These are phyloP conservation scores for Xanthoconium separans DNA, from an alignment of 1,284 basidiomycete species.

Conservation along the genomic window DNA sequence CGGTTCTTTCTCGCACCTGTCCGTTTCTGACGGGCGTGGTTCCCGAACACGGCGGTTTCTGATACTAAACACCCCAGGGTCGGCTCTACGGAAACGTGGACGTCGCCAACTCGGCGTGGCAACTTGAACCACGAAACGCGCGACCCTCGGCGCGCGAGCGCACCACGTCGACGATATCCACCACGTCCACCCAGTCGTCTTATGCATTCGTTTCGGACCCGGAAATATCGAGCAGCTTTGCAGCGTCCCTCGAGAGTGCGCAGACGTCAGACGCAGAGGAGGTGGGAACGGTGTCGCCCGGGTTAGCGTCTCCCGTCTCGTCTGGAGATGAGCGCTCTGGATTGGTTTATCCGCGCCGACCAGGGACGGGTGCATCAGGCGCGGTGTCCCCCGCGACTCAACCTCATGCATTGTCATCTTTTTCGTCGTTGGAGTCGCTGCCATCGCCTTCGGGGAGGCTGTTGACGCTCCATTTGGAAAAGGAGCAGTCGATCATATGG, in stretches of 20 bases:
- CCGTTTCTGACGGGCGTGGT: background rate
- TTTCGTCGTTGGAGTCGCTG: constrained; percentile 71
- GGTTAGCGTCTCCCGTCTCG: constrained; percentile 56
- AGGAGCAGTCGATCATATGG: constrained; percentile 76
- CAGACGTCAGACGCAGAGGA: constrained; percentile 71
- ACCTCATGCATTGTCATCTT: constrained; percentile 58
- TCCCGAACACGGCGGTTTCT: background rate
- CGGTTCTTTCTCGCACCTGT: background rate
- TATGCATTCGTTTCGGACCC: constrained; percentile 76
- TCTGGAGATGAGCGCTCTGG: constrained; percentile 51
- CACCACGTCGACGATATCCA: constrained; percentile 71
- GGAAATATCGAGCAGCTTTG: constrained; percentile 77
- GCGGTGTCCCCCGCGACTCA: constrained; percentile 56
- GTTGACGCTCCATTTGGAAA: constrained; percentile 73
- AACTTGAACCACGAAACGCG: constrained; percentile 64
- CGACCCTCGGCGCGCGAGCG: constrained; percentile 58
- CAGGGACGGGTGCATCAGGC: constrained; percentile 42
- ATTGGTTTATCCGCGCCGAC: constrained; percentile 32
- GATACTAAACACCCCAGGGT: constrained; percentile 45
- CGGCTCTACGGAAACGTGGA: constrained; percentile 67
- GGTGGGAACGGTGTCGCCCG: constrained; percentile 48
- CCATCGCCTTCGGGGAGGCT: constrained; percentile 60
- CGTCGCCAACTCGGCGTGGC: constrained; percentile 65
- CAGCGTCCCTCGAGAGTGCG: constrained; percentile 71
- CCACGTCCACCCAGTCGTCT: constrained; percentile 72